These are phyloP conservation scores for Cryphonectria naterciae DNA, from an alignment of 2,329 filamentous ascomycete species.

Conservation along the genomic window DNA sequence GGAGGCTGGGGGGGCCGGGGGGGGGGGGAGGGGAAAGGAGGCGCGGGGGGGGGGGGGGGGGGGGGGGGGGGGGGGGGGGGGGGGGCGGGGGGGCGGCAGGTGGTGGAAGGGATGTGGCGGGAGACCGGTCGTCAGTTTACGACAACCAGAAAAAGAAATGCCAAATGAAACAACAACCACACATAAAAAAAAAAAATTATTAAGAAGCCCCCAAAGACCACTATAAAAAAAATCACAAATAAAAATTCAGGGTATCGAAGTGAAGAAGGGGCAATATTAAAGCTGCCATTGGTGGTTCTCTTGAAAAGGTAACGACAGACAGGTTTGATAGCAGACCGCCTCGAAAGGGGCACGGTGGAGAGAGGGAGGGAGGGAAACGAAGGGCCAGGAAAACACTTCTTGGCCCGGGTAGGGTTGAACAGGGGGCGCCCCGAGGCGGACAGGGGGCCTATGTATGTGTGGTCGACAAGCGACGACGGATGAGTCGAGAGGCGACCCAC, in stretches of 20 bases:
- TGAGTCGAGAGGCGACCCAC: constrained; percentile 30
- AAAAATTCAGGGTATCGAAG: constrained; percentile 11
- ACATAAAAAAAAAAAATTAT: neutral
- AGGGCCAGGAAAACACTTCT: constrained; percentile 26
- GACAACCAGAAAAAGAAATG: constrained; percentile 8
- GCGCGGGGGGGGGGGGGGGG: too few species aligned
- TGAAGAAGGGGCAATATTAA: constrained; percentile 9
- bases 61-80: too few species aligned
- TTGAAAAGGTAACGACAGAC: constrained; percentile 25
- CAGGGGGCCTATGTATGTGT: constrained; percentile 27
- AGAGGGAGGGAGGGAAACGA: constrained; percentile 13
- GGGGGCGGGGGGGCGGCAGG: constrained; percentile 10
- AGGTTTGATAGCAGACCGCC: constrained; percentile 25
- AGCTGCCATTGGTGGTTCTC: constrained; percentile 19
- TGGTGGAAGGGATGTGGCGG: neutral
- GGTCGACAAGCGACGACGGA: constrained; percentile 25
- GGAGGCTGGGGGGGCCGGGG: too few species aligned
- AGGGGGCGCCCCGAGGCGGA: constrained; percentile 23
- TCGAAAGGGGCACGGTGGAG: constrained; percentile 30
- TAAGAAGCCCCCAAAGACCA: neutral
- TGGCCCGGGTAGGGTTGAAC: constrained; percentile 26
- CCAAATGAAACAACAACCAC: neutral
- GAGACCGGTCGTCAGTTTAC: neutral
- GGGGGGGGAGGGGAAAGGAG: too few species aligned
- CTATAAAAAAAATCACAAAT: neutral